Evolutionary conservation across 23 red algal species (phyloP).

Genomic region (Cyanidium caldarium): DNA sequence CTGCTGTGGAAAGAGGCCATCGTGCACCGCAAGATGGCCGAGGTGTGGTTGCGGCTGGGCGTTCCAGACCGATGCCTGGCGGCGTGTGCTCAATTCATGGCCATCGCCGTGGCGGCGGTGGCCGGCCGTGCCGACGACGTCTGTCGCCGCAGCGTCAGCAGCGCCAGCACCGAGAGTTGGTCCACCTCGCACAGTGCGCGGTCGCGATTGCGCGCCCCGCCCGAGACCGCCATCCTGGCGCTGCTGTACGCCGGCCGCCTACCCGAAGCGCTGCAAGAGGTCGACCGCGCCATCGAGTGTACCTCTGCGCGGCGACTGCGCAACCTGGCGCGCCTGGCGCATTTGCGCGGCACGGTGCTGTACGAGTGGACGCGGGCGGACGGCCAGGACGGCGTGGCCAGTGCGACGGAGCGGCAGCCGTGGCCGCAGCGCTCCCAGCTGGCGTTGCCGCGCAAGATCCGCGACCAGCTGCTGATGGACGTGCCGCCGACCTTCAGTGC

Average conservation of each 20-base stretch:
- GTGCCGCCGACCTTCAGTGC: neutral
- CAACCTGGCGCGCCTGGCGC: neutral
- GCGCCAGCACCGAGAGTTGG: neutral
- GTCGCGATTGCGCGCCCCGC: neutral
- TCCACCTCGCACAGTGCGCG: neutral
- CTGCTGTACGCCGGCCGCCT: neutral
- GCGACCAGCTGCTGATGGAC: neutral
- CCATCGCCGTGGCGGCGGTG: neutral
- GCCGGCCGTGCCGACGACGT: neutral
- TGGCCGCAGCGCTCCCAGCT: neutral
- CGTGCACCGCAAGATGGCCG: neutral
- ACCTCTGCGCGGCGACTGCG: neutral
- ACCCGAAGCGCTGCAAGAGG: neutral
- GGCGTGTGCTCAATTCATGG: neutral
- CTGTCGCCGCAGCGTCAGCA: neutral
- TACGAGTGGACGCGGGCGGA: neutral
- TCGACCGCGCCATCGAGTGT: neutral
- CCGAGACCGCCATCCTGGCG: neutral
- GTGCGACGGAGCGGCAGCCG: neutral
- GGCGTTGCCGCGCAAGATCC: neutral
- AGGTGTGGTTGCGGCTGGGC: constrained; percentile 1
- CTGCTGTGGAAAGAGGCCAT: neutral
- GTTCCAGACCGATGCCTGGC: neutral
- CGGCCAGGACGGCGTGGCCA: neutral
- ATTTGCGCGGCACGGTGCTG: neutral